Conservation (phyloP, 768 basidiomycete species). For the Agaricus subrufescens region DNA sequence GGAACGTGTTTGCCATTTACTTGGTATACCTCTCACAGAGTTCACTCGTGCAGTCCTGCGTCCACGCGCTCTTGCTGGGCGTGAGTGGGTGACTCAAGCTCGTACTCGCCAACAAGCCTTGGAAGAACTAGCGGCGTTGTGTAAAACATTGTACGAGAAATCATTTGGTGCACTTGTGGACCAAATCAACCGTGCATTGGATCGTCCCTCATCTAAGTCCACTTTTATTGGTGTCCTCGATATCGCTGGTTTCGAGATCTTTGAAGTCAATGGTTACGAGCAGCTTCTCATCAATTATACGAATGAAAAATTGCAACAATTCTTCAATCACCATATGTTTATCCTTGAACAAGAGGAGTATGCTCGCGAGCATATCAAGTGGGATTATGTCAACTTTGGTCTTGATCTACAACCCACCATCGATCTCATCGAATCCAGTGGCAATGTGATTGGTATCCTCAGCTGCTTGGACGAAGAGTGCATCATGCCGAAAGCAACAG, state of each 20-base stretch:
- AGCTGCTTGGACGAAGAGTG: conserved; percentile 96
- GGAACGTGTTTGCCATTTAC: conserved; percentile 83
- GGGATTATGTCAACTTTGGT: conserved; percentile 98
- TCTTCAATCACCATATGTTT: conserved; percentile 99
- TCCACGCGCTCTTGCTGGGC: conserved; percentile 88
- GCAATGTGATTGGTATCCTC: conserved; percentile 81
- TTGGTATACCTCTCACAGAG: conserved; percentile 83
- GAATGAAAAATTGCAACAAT: conserved; percentile 97
- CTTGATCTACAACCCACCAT: conserved; percentile 97
- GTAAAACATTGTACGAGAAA: conserved; percentile 97
- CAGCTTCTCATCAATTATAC: conserved; percentile 98
- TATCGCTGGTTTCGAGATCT: conserved; percentile 99
- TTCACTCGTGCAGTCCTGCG: conserved; percentile 86
- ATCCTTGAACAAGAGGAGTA: conserved; percentile 99
- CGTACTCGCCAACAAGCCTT: conserved; percentile 87
- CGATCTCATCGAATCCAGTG: conserved; percentile 89
- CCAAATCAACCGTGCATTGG: conserved; percentile 89
- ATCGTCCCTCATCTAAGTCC: conserved; percentile 86
- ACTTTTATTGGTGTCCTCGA: conserved; percentile 98
- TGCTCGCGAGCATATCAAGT: conserved; percentile 90
- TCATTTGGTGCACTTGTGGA: conserved; percentile 93
- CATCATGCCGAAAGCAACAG: conserved; percentile 99
- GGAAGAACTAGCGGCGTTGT: conserved; percentile 86
- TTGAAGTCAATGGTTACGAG: conserved; percentile 91
- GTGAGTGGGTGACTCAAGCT: conserved; percentile 96